These are phyloP conservation scores for Magnolia officinalis DNA, from an alignment of 164 flowering plant species.

Conservation along the genomic window DNA sequence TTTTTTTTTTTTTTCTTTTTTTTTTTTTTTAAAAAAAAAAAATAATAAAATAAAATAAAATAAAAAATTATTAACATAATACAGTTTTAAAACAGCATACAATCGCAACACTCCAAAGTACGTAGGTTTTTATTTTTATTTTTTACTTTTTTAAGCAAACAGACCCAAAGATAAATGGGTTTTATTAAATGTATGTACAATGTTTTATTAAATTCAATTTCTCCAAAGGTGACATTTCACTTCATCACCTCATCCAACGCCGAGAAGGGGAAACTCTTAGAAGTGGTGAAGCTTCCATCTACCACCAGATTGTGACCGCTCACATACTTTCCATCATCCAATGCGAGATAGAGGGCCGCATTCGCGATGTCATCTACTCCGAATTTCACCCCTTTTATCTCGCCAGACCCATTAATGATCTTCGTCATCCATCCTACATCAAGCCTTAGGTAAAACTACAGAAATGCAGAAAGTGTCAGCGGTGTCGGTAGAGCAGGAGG, in stretches of 20 bases:
- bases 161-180: no score
- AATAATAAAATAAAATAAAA: no score
- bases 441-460: constrained; percentile 30
- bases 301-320: constrained; percentile 86
- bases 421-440: constrained; percentile 22
- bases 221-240: background rate
- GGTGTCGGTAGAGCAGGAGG: constrained; percentile 49
- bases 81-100: no score
- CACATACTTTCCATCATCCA: constrained; percentile 83
- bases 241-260: background rate
- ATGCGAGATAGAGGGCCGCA: constrained; percentile 74
- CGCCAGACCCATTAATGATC: constrained; percentile 37
- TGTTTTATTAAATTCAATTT: background rate
- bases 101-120: no score
- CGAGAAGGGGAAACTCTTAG: constrained; percentile 39
- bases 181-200: no score
- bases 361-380: constrained; percentile 59
- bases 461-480: constrained; percentile 41
- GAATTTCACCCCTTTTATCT: constrained; percentile 41
- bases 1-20: no score
- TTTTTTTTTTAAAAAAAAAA: no score
- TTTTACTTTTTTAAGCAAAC: no score
- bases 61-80: no score
- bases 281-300: constrained; percentile 79
- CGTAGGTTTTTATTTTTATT: no score